Evolutionary conservation across 1,284 basidiomycete genomes (phyloP), one percentile per base, ranked within the genome.

Genomic region (Cryptococcus floricola): DNA sequence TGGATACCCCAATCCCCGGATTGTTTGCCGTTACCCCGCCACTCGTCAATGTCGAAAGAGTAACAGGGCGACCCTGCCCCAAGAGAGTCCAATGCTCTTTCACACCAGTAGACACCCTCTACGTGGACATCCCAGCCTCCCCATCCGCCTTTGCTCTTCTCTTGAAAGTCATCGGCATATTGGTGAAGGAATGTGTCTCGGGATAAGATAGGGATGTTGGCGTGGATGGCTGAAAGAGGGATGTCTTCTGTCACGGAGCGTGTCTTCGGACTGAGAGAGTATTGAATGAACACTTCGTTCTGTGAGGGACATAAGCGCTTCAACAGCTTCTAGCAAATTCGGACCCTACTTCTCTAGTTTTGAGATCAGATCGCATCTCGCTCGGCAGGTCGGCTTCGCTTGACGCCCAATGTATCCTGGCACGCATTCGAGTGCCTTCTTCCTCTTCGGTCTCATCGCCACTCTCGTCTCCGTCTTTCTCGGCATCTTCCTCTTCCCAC

Each of bases 331-430:
- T 34, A 10, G 31, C 31, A 34, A 1, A 10, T 10, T 10, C 31
- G 10, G 31, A 34, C 31, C 23, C 10, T 34, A 34, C 31, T 34
- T 34, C 31, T 34, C 31, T 34, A 5, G 31, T 34, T 10, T 34
- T 34, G 19, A 23, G 12, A 8, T 28, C 13, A 28, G 23, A 19
- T 5, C 19, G 23, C 38, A 14, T 27, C 4, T 13, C 19, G 8
- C 70, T 59, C 2, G 76, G 76, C 50, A 77, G 52, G 56, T 77
- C 76, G 54, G 64, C 47, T 52, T 66, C 63, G 10, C 76, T 62
- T 51, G 74, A 75, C 56, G 67, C 74, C 76, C 76, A 77, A 57
- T 76, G 73, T 12, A 77, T 50, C 71, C 68, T 7, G 70, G 73
- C 70, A 73, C 73, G 10, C 72, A 66, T 73, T 47, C 63, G 62